Base-by-base conservation (phyloP, 2,329 filamentous ascomycete species). In the Ophiostoma pallidulum region DNA sequence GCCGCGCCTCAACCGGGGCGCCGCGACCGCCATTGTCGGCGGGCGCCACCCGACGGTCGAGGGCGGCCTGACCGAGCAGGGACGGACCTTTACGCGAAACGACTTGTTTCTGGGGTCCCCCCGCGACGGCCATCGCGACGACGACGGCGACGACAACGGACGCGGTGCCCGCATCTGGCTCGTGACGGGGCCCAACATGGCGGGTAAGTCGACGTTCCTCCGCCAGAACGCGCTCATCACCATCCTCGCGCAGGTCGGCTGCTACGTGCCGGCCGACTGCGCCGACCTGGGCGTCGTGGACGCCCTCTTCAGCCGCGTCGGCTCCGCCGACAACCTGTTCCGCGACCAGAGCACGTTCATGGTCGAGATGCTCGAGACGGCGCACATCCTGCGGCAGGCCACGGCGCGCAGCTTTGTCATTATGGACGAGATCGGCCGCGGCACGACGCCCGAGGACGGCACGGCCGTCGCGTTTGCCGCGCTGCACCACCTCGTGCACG, bases 291-390 rank as follows among this genome's bases (percentile, higher is more conserved):
- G 91, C 1, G 73, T 98, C 37, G 89, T 96, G n/a, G 92, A 98
- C 66, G 88, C 91, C 58, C 84, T 98, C 46, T 97, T 94, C 69
- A 92, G 84, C 60, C 86, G 92, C 61, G 84, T 94, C 19, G 92
- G 92, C 2, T 94, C 89, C 1, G 92, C 91, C 2, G 94, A 98
- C 64, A 91, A 95, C 62, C 73, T 98, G n/a, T 96, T 86, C 68
- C 79, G 81, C 43, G 86, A 95, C 67, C 90, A 97, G 64, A 95
- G 88, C 45, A 98, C 94, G 0, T 98, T 98, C 66, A 97, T 98
- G 92, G 88, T 97, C 1, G 92, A 98, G 68, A 98, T 98, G 92
- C 75, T 96, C 2, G 92, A 98, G 66, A 95, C 92, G 18, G 90
- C 91, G 2, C 76, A 84, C 22, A 98, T 98, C 45, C 74, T 98